phyloP scores from a whole-genome alignment of 768 basidiomycete species.

The Pulveroboletus sp. region DNA sequence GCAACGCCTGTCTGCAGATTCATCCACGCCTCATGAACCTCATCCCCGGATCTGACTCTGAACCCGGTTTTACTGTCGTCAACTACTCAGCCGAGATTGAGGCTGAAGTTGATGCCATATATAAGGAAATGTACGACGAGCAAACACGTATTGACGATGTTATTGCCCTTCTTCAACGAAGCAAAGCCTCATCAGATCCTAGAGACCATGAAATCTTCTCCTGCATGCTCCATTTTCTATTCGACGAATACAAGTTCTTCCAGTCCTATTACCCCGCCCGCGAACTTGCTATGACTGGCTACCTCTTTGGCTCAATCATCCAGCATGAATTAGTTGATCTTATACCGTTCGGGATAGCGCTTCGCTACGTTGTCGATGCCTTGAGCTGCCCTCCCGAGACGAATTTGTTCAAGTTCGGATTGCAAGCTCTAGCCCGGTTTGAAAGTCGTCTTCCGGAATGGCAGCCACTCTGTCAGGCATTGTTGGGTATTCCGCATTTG shows the following conservation, averaged over 20 bases:
- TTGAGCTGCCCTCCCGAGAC: slow-evolving; percentile 86
- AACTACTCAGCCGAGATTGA: slow-evolving; percentile 87
- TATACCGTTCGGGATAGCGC: slow-evolving; percentile 91
- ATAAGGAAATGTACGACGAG: slow-evolving; percentile 98
- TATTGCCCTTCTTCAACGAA: slow-evolving; percentile 78
- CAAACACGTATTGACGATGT: slow-evolving; percentile 93
- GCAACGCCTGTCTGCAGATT: slow-evolving; percentile 89
- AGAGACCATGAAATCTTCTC: slow-evolving; percentile 96
- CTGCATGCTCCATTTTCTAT: slow-evolving; percentile 99
- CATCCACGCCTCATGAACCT: slow-evolving; percentile 96
- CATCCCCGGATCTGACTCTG: slow-evolving; percentile 76
- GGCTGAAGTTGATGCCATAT: slow-evolving; percentile 89
- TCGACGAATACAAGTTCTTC: slow-evolving; percentile 99
- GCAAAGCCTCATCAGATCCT: slow-evolving; percentile 75
- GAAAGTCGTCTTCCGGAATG: slow-evolving; percentile 86
- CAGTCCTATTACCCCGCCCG: slow-evolving; percentile 91
- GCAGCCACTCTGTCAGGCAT: slow-evolving; percentile 85
- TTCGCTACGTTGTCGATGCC: slow-evolving; percentile 94
- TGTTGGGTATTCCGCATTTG: slow-evolving; percentile 83
- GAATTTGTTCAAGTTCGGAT: slow-evolving; percentile 92
- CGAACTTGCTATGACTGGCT: slow-evolving; percentile 92
- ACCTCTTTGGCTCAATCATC: slow-evolving; percentile 94
- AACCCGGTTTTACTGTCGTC: slow-evolving; percentile 88
- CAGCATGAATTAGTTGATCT: slow-evolving; percentile 90
- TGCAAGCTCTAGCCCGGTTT: slow-evolving; percentile 85